phyloP scores from a whole-genome alignment of 2,329 filamentous ascomycete genomes.

The Aspergillus melleus region DNA sequence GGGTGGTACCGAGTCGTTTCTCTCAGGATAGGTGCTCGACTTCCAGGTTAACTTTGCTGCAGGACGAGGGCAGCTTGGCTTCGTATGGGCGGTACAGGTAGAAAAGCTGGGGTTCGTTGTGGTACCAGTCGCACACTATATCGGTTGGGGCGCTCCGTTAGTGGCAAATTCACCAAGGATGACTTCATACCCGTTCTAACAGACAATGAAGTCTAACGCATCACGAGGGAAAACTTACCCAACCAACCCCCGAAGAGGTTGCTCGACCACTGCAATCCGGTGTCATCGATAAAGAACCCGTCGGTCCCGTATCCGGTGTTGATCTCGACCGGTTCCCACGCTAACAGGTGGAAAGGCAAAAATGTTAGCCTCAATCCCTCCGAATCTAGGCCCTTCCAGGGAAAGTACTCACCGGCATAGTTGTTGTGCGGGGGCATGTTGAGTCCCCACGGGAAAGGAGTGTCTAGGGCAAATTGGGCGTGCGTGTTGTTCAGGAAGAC shows the following conservation, averaged over 20 bases:
- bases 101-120: slow-evolving; percentile 42
- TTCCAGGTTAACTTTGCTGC: slow-evolving; percentile 34
- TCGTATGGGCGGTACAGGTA: slow-evolving; percentile 29
- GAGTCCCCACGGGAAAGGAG: slow-evolving; percentile 35
- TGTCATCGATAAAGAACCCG: slow-evolving; percentile 33
- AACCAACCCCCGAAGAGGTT: slow-evolving; percentile 40
- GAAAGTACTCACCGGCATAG: slow-evolving; percentile 35
- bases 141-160: neutral
- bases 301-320: slow-evolving; percentile 32
- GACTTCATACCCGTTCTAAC: neutral
- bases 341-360: slow-evolving; percentile 20
- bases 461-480: slow-evolving; percentile 31
- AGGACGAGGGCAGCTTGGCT: slow-evolving; percentile 31
- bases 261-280: slow-evolving; percentile 28
- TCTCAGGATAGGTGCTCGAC: slow-evolving; percentile 26
- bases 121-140: slow-evolving; percentile 43
- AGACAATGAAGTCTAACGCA: neutral
- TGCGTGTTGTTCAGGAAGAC: slow-evolving; percentile 37
- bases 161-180: slow-evolving; percentile 1
- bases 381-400: neutral
- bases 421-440: slow-evolving; percentile 26
- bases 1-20: slow-evolving; percentile 3
- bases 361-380: neutral
- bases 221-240: slow-evolving; percentile 28
- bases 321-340: slow-evolving; percentile 38